These are phyloP conservation scores for Boletus vinaceobasis DNA, from an alignment of 768 basidiomycete species.

Conservation along the genomic window DNA sequence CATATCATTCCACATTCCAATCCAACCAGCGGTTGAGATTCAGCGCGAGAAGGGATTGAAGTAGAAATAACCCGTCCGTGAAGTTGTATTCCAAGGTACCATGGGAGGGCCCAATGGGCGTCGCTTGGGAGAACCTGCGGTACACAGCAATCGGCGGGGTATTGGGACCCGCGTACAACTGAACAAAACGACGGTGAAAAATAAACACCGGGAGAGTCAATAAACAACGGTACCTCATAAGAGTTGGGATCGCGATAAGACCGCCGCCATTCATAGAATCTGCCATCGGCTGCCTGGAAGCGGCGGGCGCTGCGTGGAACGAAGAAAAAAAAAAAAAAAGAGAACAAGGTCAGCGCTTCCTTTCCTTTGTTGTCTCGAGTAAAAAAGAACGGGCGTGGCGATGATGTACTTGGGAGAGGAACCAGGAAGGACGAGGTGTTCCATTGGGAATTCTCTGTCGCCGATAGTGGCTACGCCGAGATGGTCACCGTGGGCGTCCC, in stretches of 20 bases:
- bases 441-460: constrained; percentile 55
- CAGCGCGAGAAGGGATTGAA: constrained; percentile 62
- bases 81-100: constrained; percentile 65
- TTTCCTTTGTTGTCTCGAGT: background rate
- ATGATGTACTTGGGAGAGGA: constrained; percentile 44
- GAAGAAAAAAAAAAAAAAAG: background rate
- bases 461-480: constrained; percentile 51
- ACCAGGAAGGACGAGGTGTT: constrained; percentile 55
- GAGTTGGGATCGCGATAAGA: constrained; percentile 43
- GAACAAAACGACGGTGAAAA: constrained; percentile 7
- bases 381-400: background rate
- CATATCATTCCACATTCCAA: constrained; percentile 40
- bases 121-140: constrained; percentile 48
- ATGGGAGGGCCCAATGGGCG: constrained; percentile 61
- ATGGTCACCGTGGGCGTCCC: constrained; percentile 30
- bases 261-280: constrained; percentile 65
- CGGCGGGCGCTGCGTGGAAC: constrained; percentile 48
- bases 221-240: constrained; percentile 54
- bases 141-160: constrained; percentile 53
- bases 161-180: constrained; percentile 50
- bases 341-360: constrained; percentile 1
- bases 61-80: constrained; percentile 54
- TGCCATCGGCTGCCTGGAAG: constrained; percentile 56
- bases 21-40: constrained; percentile 77
- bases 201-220: background rate